Percentiles rank a stretch among this genome's conserved stretches.
phyloP scores from a whole-genome alignment of 805 yeast genomes.

The Cyberlindnera mrakii region DNA sequence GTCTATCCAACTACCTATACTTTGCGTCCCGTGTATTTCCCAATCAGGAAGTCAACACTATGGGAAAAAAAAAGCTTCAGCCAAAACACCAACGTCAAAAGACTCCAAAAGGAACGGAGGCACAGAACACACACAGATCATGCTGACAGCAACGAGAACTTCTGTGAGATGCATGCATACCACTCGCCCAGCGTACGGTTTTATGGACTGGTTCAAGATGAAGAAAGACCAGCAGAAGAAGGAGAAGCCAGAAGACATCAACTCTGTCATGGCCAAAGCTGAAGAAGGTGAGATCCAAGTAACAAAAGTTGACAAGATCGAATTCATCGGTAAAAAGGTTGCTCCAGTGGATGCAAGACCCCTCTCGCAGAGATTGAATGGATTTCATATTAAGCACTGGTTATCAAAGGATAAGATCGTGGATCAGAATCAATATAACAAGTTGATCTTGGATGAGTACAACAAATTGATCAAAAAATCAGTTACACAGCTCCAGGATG shows the following conservation, averaged over 20 bases:
- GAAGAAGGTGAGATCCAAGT: constrained; percentile 26
- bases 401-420: constrained; percentile 20
- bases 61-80: too few relatives aligned
- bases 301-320: constrained; percentile 18
- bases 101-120: constrained; percentile 8
- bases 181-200: constrained; percentile 22
- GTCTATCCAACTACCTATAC: too few relatives aligned
- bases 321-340: constrained; percentile 22
- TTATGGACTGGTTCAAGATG: constrained; percentile 35
- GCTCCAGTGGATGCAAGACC: constrained; percentile 8
- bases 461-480: constrained; percentile 8
- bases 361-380: constrained; percentile 14
- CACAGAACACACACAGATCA: background rate
- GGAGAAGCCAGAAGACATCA: constrained; percentile 17
- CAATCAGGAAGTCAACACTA: too few relatives aligned
- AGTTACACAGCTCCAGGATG: constrained; percentile 9
- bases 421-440: constrained; percentile 23
- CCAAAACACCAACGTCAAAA: constrained; percentile 4
- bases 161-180: constrained; percentile 21
- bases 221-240: constrained; percentile 24
- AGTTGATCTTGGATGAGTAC: constrained; percentile 16
- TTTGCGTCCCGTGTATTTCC: too few relatives aligned
- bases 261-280: constrained; percentile 30
- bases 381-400: constrained; percentile 32
- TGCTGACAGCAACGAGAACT: background rate